Conservation (phyloP, 2,329 filamentous ascomycete genomes). For the Periconia digitata region DNA sequence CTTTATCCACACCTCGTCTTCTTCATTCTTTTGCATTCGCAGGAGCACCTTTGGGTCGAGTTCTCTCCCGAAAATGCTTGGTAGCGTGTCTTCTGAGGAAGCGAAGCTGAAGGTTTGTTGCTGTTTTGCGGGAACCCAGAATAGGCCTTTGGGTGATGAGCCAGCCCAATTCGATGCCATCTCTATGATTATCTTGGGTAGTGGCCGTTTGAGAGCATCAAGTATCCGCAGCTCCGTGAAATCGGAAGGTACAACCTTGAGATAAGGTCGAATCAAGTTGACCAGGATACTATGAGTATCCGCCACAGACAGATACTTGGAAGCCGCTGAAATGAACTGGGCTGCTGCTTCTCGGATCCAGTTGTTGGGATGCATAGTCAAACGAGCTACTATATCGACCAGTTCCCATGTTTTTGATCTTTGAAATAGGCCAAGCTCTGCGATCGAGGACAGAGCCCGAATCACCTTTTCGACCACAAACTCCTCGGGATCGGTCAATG, state of each 20-base stretch:
- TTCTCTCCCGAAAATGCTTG: conserved; percentile 60
- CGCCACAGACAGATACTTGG: conserved; percentile 73
- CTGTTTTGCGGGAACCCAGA: conserved; percentile 79
- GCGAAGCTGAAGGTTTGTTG: conserved; percentile 70
- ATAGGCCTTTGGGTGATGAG: conserved; percentile 77
- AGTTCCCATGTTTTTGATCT: conserved; percentile 84
- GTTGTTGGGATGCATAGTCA: conserved; percentile 89
- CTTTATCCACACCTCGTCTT: conserved; percentile 91
- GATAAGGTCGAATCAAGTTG: conserved; percentile 77
- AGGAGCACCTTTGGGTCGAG: conserved; percentile 60
- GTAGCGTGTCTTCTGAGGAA: conserved; percentile 56
- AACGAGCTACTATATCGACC: conserved; percentile 77
- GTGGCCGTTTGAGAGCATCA: conserved; percentile 78
- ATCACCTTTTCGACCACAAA: conserved; percentile 91
- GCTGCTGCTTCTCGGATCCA: conserved; percentile 93
- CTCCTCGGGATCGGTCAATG: conserved; percentile 88
- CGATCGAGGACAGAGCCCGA: conserved; percentile 84
- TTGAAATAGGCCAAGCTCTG: conserved; percentile 83
- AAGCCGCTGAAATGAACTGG: conserved; percentile 77
- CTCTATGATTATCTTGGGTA: conserved; percentile 80
- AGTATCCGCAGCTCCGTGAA: conserved; percentile 75
- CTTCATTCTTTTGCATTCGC: conserved; percentile 75
- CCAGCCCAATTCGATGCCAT: conserved; percentile 83
- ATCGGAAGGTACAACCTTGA: conserved; percentile 71
- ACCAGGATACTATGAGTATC: conserved; percentile 82